A percentile compares a stretch with the other conserved stretches of the same genome.
These are phyloP conservation scores for Ganoderma meredithae DNA, from an alignment of 1,284 basidiomycete genomes.

Conservation along the genomic window DNA sequence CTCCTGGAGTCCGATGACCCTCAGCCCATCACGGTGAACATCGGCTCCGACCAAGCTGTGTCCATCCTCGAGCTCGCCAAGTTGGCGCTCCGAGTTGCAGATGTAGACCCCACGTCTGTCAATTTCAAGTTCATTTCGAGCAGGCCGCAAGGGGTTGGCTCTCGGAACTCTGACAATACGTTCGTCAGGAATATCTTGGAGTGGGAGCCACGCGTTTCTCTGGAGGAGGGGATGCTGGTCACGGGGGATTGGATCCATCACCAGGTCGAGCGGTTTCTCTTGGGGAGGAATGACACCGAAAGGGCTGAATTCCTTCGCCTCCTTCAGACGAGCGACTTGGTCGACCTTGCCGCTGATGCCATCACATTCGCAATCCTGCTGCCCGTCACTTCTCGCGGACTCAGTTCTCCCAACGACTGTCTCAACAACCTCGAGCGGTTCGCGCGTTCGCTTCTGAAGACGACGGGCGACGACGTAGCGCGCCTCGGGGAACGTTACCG, in stretches of 20 bases:
- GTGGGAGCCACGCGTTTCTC: constrained; percentile 51
- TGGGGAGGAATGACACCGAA: constrained; percentile 12
- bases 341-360: constrained; percentile 46
- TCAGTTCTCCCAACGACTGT: constrained; percentile 44
- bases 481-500: constrained; percentile 45
- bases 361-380: constrained; percentile 60
- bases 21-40: constrained; percentile 49
- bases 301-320: constrained; percentile 12
- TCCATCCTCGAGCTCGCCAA: constrained; percentile 53
- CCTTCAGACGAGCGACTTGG: constrained; percentile 22
- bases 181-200: constrained; percentile 42
- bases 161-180: constrained; percentile 61
- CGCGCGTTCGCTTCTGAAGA: constrained; percentile 50
- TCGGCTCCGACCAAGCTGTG: constrained; percentile 57
- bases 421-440: constrained; percentile 52
- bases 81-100: constrained; percentile 47
- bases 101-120: constrained; percentile 42
- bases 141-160: constrained; percentile 55
- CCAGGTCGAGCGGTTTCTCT: constrained; percentile 44
- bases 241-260: constrained; percentile 56
- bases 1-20: constrained; percentile 48
- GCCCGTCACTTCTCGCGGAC: constrained; percentile 62
- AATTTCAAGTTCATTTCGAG: constrained; percentile 39
- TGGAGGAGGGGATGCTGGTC: constrained; percentile 54
- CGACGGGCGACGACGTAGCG: constrained; percentile 53